Percentiles rank a stretch among this genome's conserved stretches.
Evolutionary conservation across 805 yeast species (phyloP).

Genomic region (Saccharomycopsis olivae): DNA sequence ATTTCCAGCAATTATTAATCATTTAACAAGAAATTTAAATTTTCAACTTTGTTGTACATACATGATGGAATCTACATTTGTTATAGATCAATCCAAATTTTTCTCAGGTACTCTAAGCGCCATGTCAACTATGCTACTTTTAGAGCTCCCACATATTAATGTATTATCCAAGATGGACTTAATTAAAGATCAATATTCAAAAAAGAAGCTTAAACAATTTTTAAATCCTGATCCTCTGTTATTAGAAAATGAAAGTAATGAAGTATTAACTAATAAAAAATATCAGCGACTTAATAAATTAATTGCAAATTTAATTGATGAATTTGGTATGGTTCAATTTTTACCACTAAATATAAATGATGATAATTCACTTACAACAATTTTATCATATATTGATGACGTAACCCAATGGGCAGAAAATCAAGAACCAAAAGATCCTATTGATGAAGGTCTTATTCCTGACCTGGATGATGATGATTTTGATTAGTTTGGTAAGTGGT

Average conservation of each 20-base stretch:
- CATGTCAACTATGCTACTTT: conserved; percentile 94
- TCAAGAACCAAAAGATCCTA: conserved; percentile 95
- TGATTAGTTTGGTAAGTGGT: neutral
- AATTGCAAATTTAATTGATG: conserved; percentile 87
- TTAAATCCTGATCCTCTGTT: conserved; percentile 87
- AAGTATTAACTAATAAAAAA: conserved; percentile 37
- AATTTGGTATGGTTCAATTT: conserved; percentile 98
- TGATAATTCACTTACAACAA: conserved; percentile 68
- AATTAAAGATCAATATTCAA: conserved; percentile 67
- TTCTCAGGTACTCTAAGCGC: conserved; percentile 94
- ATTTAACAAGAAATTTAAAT: conserved; percentile 66
- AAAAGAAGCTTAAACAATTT: conserved; percentile 69
- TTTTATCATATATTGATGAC: conserved; percentile 88
- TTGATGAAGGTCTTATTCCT: conserved; percentile 42
- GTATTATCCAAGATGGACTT: conserved; percentile 80
- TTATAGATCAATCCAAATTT: conserved; percentile 81
- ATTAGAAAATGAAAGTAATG: conserved; percentile 40
- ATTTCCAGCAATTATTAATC: conserved; percentile 79
- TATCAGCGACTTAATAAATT: conserved; percentile 65
- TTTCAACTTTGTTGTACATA: conserved; percentile 90
- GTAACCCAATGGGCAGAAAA: conserved; percentile 95
- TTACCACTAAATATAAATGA: conserved; percentile 76
- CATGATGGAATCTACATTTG: conserved; percentile 87
- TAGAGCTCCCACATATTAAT: conserved; percentile 92
- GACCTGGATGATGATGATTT: conserved; percentile 20